Evolutionary conservation across 208 protist species (phyloP).

Genomic region (Crithidia sp.): DNA sequence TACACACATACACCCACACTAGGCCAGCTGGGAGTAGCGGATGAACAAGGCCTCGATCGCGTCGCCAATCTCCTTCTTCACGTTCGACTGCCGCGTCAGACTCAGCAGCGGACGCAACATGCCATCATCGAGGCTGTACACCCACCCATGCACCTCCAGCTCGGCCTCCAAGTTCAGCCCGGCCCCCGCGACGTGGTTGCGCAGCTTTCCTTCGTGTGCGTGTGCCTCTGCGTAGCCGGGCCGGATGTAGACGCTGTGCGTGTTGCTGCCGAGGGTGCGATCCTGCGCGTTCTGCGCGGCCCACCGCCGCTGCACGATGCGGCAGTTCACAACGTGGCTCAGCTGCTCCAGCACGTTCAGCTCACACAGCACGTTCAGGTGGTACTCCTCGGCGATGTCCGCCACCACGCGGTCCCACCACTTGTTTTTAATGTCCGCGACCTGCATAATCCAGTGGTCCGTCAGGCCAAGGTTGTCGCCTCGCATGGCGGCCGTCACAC

Average conservation of each 20-base stretch:
- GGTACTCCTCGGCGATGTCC: constrained; percentile 46
- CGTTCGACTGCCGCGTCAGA: constrained; percentile 54
- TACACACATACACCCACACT: background rate
- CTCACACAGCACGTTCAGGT: constrained; percentile 73
- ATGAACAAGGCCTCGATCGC: constrained; percentile 66
- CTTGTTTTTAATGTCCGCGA: constrained; percentile 65
- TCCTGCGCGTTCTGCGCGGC: constrained; percentile 51
- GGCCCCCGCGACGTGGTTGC: constrained; percentile 2
- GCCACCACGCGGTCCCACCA: constrained; percentile 61
- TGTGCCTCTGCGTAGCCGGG: constrained; percentile 7
- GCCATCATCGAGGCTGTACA: constrained; percentile 74
- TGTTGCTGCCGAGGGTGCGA: constrained; percentile 27
- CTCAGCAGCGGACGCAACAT: constrained; percentile 63
- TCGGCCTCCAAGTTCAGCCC: constrained; percentile 31
- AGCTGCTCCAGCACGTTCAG: constrained; percentile 83
- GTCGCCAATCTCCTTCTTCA: constrained; percentile 44
- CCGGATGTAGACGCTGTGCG: constrained; percentile 17
- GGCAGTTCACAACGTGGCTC: constrained; percentile 63
- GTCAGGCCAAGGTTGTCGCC: constrained; percentile 59
- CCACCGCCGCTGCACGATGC: constrained; percentile 67
- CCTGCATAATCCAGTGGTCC: constrained; percentile 84
- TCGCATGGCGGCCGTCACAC: constrained; percentile 78
- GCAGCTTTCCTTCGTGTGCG: constrained; percentile 5
- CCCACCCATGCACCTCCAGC: constrained; percentile 80
- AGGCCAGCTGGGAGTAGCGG: constrained; percentile 51